Conservation (phyloP, 768 basidiomycete species). For the Dictyophora rubrovolvata region DNA sequence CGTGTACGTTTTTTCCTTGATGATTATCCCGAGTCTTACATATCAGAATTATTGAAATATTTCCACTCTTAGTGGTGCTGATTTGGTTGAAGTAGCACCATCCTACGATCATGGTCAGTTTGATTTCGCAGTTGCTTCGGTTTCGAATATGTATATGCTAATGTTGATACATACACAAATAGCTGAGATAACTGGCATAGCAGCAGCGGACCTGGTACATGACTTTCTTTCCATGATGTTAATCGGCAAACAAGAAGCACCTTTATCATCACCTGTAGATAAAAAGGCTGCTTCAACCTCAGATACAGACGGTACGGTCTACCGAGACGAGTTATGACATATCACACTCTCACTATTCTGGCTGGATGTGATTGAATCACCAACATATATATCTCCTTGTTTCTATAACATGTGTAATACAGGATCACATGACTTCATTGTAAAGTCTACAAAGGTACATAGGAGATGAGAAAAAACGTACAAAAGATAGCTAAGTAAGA, state of each 20-base stretch:
- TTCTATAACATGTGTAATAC: background rate
- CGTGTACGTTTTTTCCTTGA: slow-evolving; percentile 39
- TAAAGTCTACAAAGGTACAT: slow-evolving; percentile 4
- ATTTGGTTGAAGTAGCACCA: slow-evolving; percentile 66
- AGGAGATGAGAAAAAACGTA: background rate
- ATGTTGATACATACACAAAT: slow-evolving; percentile 1
- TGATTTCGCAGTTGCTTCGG: background rate
- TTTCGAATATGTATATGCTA: background rate
- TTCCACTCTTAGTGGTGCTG: slow-evolving; percentile 41
- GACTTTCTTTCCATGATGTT: slow-evolving; percentile 59
- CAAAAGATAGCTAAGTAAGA: background rate
- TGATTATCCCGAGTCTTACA: background rate
- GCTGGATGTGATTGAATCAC: background rate
- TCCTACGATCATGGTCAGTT: slow-evolving; percentile 60
- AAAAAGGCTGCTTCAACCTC: no score
- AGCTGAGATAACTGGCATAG: slow-evolving; percentile 62
- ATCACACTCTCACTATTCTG: no score
- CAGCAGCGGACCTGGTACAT: slow-evolving; percentile 58
- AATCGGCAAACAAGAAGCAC: slow-evolving; percentile 18
- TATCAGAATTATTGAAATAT: background rate
- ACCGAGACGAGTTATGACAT: no score
- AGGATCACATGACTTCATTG: slow-evolving; percentile 1
- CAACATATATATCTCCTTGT: background rate
- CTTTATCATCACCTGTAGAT: no score
- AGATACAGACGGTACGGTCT: no score